Evolutionary conservation across 2,329 filamentous ascomycete genomes (phyloP).

Genomic region (Fusarium udum): DNA sequence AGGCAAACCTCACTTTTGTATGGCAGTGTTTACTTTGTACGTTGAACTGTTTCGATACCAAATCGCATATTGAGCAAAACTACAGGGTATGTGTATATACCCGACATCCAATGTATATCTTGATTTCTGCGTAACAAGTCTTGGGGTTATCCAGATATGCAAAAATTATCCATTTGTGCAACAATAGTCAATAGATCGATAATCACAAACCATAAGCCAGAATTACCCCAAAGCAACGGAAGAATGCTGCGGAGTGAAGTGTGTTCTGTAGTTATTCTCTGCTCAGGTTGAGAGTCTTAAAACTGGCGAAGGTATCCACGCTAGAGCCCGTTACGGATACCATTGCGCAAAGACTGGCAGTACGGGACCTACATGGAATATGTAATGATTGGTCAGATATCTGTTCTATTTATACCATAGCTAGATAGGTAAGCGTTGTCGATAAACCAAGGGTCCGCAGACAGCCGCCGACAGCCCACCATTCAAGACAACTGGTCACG

Average conservation of each 20-base stretch:
- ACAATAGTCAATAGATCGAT: background rate
- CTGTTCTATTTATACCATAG: background rate
- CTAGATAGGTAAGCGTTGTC: background rate
- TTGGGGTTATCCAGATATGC: background rate
- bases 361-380: background rate
- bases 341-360: background rate
- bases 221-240: background rate
- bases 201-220: background rate
- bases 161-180: background rate
- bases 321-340: background rate
- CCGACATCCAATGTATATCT: background rate
- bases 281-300: background rate
- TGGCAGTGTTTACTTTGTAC: background rate
- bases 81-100: background rate
- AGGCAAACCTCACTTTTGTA: background rate
- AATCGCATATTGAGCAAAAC: background rate
- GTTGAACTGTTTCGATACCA: background rate
- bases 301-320: background rate
- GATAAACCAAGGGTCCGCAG: background rate
- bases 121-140: background rate
- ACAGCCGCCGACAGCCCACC: background rate
- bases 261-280: background rate
- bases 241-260: background rate
- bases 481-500: background rate
- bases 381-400: background rate